Conservation (phyloP, 2,329 filamentous ascomycete genomes). For the Fusarium decemcellulare region DNA sequence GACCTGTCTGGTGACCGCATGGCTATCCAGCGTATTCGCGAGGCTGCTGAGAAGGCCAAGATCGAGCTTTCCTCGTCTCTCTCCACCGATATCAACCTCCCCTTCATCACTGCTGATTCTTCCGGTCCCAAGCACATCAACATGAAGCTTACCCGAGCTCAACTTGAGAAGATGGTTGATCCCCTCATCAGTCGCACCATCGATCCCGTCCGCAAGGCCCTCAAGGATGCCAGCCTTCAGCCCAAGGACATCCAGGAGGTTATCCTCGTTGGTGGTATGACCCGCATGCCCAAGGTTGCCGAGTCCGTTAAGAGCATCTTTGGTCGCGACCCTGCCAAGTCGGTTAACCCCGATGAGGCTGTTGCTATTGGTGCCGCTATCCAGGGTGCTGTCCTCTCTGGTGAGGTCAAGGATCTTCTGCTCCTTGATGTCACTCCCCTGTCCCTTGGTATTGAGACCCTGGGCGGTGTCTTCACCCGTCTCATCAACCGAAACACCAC, state of each 20-base stretch:
- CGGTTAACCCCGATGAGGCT: conserved; percentile 98
- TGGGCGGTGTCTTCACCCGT: conserved; percentile 97
- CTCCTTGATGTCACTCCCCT: conserved; percentile 96
- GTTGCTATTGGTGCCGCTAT: conserved; percentile 98
- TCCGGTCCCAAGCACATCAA: conserved; percentile 99
- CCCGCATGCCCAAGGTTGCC: conserved; percentile 98
- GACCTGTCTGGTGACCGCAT: conserved; percentile 94
- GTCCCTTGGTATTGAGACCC: conserved; percentile 98
- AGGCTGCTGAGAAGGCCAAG: conserved; percentile 99
- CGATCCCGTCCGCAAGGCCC: conserved; percentile 94
- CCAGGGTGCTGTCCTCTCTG: conserved; percentile 95
- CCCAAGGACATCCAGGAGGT: conserved; percentile 98
- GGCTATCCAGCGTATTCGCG: conserved; percentile 99
- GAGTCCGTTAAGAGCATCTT: conserved; percentile 98
- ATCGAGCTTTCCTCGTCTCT: conserved; percentile 96
- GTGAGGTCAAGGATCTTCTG: conserved; percentile 96
- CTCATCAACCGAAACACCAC: conserved; percentile 99
- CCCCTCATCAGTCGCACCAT: conserved; percentile 89
- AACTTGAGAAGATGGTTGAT: conserved; percentile 94
- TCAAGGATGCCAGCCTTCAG: conserved; percentile 94
- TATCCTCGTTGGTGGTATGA: conserved; percentile 99
- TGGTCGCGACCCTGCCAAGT: conserved; percentile 96
- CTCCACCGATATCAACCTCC: conserved; percentile 97
- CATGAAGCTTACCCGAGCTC: conserved; percentile 90
- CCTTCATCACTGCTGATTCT: conserved; percentile 97